A percentile compares a stretch with the other conserved stretches of the same genome.
Evolutionary conservation across 1,139 yeast genomes (phyloP).

Genomic region (Zygoascus meyerae): DNA sequence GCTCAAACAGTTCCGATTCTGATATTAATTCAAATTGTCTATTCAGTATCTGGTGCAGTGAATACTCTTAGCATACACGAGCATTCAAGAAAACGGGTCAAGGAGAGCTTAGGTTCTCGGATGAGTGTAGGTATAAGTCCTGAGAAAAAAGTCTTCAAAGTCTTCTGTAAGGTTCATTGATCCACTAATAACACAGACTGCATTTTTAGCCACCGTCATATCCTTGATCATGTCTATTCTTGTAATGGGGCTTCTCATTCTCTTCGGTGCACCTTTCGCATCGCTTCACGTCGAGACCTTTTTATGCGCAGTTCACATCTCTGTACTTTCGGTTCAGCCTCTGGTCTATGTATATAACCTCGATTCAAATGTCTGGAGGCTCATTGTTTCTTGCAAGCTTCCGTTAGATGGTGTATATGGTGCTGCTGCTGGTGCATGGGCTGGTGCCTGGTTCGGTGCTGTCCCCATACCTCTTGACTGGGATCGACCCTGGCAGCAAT

Average conservation of each 20-base stretch:
- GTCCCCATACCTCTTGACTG: conserved; percentile 93
- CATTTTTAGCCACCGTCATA: conserved; percentile 32
- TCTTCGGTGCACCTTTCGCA: conserved; percentile 86
- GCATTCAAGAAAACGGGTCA: conserved; percentile 11
- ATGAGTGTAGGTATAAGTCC: conserved; percentile 3
- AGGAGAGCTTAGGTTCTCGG: conserved; percentile 1
- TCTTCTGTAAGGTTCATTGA: conserved; percentile 1
- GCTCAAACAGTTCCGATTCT: conserved; percentile 23
- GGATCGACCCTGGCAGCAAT: conserved; percentile 96
- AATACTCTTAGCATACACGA: conserved; percentile 12
- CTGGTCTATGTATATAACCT: conserved; percentile 55
- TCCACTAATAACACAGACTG: conserved; percentile 18
- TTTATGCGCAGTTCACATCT: conserved; percentile 58
- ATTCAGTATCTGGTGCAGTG: conserved; percentile 25
- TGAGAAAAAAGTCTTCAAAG: background rate
- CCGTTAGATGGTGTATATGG: conserved; percentile 31
- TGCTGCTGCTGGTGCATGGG: conserved; percentile 46
- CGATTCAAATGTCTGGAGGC: conserved; percentile 45
- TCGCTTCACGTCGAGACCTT: conserved; percentile 53
- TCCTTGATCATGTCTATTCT: conserved; percentile 47
- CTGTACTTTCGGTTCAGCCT: conserved; percentile 60
- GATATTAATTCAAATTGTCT: conserved; percentile 24
- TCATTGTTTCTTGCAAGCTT: conserved; percentile 33
- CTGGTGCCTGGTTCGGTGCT: conserved; percentile 92
- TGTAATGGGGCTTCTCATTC: conserved; percentile 13